phyloP scores from a whole-genome alignment of 495 filamentous ascomycete species.

The Cryomyces minteri region DNA sequence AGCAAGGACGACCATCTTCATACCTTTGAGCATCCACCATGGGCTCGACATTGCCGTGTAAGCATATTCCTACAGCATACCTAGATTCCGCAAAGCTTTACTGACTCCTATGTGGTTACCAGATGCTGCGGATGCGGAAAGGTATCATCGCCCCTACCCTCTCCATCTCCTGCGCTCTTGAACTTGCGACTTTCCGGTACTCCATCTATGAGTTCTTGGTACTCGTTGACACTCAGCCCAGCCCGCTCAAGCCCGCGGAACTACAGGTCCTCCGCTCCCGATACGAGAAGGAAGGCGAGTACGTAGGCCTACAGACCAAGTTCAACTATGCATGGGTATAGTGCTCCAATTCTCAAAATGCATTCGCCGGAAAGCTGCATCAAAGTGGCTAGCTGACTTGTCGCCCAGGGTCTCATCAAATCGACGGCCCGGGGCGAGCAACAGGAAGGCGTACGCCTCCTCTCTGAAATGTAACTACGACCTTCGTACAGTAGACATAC shows the following conservation, averaged over 20 bases:
- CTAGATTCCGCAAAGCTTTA: too few species aligned
- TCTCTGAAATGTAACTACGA: constrained; percentile 54
- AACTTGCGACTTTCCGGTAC: background rate
- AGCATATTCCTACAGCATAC: too few species aligned
- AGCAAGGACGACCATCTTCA: too few species aligned
- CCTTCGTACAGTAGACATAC: too few species aligned
- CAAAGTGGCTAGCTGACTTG: background rate
- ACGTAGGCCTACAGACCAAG: constrained; percentile 92
- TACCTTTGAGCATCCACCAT: too few species aligned
- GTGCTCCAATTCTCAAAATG: background rate
- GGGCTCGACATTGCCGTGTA: too few species aligned
- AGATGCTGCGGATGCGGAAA: constrained; percentile 98
- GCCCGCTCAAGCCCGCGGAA: constrained; percentile 74
- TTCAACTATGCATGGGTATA: constrained; percentile 98
- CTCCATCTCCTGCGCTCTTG: background rate
- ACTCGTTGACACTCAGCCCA: constrained; percentile 15
- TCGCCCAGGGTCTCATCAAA: constrained; percentile 77
- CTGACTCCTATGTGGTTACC: constrained; percentile 1
- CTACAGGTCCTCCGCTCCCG: constrained; percentile 80
- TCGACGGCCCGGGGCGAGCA: constrained; percentile 66
- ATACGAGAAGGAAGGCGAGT: constrained; percentile 91
- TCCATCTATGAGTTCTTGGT: constrained; percentile 2
- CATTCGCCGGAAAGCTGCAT: background rate
- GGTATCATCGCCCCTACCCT: constrained; percentile 31
- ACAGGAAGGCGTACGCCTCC: constrained; percentile 82